Evolutionary conservation across 495 filamentous ascomycete genomes (phyloP).

Genomic region (Talaromyces nanjingensis): DNA sequence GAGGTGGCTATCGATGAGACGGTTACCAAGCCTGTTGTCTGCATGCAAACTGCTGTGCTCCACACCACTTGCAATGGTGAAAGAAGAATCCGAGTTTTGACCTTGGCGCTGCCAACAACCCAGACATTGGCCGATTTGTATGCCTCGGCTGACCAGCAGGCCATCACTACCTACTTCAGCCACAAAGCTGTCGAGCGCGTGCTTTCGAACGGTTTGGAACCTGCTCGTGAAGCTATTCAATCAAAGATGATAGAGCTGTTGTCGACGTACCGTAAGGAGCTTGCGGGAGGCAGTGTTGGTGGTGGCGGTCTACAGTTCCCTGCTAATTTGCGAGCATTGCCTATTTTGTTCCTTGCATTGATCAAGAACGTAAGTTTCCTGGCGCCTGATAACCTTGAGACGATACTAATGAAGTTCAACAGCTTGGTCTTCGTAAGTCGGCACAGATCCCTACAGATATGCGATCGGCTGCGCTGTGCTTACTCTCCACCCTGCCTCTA

Average conservation of each 20-base stretch:
- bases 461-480: conserved; percentile 84
- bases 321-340: conserved; percentile 78
- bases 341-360: conserved; percentile 83
- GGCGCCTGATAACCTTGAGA: neutral
- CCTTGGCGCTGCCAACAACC: conserved; percentile 86
- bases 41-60: conserved; percentile 91
- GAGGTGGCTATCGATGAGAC: conserved; percentile 97
- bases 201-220: conserved; percentile 77
- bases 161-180: conserved; percentile 88
- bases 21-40: conserved; percentile 86
- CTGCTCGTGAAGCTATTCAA: conserved; percentile 83
- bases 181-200: conserved; percentile 96
- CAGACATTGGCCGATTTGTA: conserved; percentile 85
- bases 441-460: conserved; percentile 96
- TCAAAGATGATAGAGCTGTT: conserved; percentile 88
- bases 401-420: neutral
- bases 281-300: conserved; percentile 92
- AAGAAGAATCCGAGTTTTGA: conserved; percentile 89
- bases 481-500: conserved; percentile 85
- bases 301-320: conserved; percentile 90
- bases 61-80: conserved; percentile 98
- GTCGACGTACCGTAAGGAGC: conserved; percentile 92
- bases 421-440: conserved; percentile 90
- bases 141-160: conserved; percentile 88
- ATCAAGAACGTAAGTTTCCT: conserved; percentile 74